Percentiles rank a stretch among this genome's conserved stretches.
Evolutionary conservation across 2,329 filamentous ascomycete species (phyloP).

Genomic region (Huntiella savannae): DNA sequence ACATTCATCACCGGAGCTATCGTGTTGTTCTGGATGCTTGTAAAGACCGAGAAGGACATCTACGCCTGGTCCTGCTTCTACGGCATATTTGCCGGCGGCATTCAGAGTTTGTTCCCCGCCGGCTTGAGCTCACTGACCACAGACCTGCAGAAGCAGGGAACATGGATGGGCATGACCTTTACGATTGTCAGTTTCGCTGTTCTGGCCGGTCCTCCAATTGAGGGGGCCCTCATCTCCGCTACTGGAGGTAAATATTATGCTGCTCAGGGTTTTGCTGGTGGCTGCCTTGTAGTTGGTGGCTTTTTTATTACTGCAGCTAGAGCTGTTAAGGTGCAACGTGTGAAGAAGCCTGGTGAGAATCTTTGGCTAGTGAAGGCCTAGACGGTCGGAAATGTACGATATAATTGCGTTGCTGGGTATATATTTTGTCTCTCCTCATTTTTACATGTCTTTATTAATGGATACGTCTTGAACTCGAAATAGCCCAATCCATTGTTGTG

Average conservation of each 20-base stretch:
- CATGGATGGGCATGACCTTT: slow-evolving; percentile 39
- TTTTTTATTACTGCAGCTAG: slow-evolving; percentile 3
- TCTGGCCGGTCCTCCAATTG: slow-evolving; percentile 33
- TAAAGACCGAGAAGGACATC: slow-evolving; percentile 28
- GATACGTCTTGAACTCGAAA: no score
- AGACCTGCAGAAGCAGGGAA: slow-evolving; percentile 32
- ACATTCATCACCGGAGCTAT: slow-evolving; percentile 23
- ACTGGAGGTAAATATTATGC: slow-evolving; percentile 24
- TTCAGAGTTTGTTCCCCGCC: slow-evolving; percentile 49
- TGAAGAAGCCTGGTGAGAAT: slow-evolving; percentile 4
- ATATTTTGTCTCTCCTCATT: no score
- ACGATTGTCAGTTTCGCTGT: slow-evolving; percentile 34
- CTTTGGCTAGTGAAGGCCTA: slow-evolving; percentile 6
- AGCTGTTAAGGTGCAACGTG: slow-evolving; percentile 2
- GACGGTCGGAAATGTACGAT: neutral
- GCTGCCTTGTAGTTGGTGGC: slow-evolving; percentile 7
- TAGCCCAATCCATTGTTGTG: no score
- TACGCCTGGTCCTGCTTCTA: slow-evolving; percentile 46
- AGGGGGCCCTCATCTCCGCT: slow-evolving; percentile 28
- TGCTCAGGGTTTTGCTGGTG: slow-evolving; percentile 30
- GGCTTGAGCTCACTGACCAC: slow-evolving; percentile 25
- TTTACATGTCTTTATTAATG: no score
- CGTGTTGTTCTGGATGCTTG: slow-evolving; percentile 39
- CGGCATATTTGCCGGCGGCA: slow-evolving; percentile 42
- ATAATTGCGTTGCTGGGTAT: no score